A percentile compares a stretch with the other conserved stretches of the same genome.
phyloP scores from a whole-genome alignment of 352 stramenopile species.

The Phytophthora fragariae region DNA sequence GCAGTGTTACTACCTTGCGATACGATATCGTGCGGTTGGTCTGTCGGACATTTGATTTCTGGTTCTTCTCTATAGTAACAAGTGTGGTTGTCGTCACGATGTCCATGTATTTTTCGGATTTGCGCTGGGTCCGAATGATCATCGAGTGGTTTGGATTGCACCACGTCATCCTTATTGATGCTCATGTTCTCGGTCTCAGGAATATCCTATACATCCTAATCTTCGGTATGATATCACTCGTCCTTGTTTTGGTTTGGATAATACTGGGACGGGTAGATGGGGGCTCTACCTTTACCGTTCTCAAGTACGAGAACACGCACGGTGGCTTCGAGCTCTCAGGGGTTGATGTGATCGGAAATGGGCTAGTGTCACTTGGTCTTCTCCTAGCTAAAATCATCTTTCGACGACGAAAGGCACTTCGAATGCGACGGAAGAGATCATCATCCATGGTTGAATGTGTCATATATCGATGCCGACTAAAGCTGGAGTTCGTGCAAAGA shows the following conservation, averaged over 20 bases:
- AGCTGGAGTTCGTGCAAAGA: constrained; percentile 19
- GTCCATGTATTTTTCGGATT: constrained; percentile 37
- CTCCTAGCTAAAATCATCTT: constrained; percentile 39
- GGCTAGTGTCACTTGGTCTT: constrained; percentile 34
- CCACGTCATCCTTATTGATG: constrained; percentile 40
- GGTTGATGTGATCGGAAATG: constrained; percentile 35
- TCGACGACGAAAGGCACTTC: constrained; percentile 22
- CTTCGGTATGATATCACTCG: constrained; percentile 21
- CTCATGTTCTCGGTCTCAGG: constrained; percentile 31
- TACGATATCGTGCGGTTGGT: constrained; percentile 47
- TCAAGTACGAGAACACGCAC: constrained; percentile 27
- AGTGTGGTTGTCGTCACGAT: constrained; percentile 33
- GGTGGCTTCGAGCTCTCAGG: constrained; percentile 26
- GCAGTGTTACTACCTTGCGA: constrained; percentile 31
- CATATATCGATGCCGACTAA: constrained; percentile 32
- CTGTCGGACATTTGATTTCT: constrained; percentile 47
- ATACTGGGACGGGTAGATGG: constrained; percentile 30
- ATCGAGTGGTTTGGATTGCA: constrained; percentile 40
- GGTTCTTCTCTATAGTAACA: constrained; percentile 47
- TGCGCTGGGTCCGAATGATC: constrained; percentile 27
- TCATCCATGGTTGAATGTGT: constrained; percentile 33
- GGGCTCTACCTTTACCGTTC: constrained; percentile 9
- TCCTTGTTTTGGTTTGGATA: constrained; percentile 23
- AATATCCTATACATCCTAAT: constrained; percentile 16
- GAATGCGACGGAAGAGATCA: constrained; percentile 9